A percentile compares a stretch with the other conserved stretches of the same genome.
These are phyloP conservation scores for Parafenestella ontariensis DNA, from an alignment of 2,329 filamentous ascomycete genomes.

Conservation along the genomic window DNA sequence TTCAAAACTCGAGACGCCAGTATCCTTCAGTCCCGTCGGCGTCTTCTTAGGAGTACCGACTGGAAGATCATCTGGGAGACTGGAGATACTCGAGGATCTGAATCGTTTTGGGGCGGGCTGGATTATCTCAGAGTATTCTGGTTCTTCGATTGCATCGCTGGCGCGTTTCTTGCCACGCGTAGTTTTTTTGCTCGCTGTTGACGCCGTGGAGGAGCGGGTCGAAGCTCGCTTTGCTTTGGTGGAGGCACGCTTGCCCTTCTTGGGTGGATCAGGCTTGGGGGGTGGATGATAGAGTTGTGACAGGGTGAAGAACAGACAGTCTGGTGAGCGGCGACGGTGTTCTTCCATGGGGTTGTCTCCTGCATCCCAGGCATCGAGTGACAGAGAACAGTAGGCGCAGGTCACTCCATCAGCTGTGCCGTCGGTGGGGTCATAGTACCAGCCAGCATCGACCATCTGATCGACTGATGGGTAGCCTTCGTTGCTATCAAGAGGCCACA, in stretches of 20 bases:
- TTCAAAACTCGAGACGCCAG: constrained; percentile 11
- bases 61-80: constrained; percentile 24
- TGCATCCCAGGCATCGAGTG: constrained; percentile 92
- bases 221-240: constrained; percentile 37
- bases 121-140: neutral
- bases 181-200: constrained; percentile 21
- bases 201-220: constrained; percentile 23
- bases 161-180: constrained; percentile 24
- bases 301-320: constrained; percentile 83
- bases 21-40: constrained; percentile 17
- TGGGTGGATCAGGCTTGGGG: constrained; percentile 17
- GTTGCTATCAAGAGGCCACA: constrained; percentile 80
- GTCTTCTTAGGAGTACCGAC: constrained; percentile 32
- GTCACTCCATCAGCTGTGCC: constrained; percentile 89
- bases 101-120: constrained; percentile 20
- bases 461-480: constrained; percentile 55
- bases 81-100: constrained; percentile 30
- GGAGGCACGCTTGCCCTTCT: constrained; percentile 37
- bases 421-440: constrained; percentile 86
- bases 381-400: constrained; percentile 88
- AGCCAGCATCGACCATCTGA: constrained; percentile 88
- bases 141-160: constrained; percentile 22
- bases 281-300: constrained; percentile 60
- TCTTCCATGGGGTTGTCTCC: constrained; percentile 92
- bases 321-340: constrained; percentile 78